A percentile compares a stretch with the other conserved stretches of the same genome.
These are phyloP conservation scores for Lophiotrema nucula DNA, from an alignment of 495 filamentous ascomycete species.

Conservation along the genomic window DNA sequence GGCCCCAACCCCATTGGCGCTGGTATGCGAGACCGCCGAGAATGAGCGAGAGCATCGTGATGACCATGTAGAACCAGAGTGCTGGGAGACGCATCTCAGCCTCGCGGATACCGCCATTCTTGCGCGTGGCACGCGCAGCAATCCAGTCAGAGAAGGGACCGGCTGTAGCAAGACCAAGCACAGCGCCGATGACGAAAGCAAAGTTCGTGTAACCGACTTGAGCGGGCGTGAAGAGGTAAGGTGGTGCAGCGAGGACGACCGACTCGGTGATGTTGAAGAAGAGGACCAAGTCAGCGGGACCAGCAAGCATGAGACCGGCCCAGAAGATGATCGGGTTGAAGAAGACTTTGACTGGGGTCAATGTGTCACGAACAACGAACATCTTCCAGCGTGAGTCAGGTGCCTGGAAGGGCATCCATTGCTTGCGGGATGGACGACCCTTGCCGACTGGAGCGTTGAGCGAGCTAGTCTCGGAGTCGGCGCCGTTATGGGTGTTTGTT, in stretches of 20 bases:
- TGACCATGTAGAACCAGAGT: conserved; percentile 52
- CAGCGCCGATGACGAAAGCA: conserved; percentile 50
- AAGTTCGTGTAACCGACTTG: conserved; percentile 46
- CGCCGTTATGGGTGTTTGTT: background rate
- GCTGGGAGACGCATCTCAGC: conserved; percentile 62
- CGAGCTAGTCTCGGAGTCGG: conserved; percentile 7
- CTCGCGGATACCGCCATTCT: conserved; percentile 58
- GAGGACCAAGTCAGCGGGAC: conserved; percentile 59
- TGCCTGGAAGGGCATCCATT: conserved; percentile 53
- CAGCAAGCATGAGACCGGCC: conserved; percentile 56
- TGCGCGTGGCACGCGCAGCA: conserved; percentile 54
- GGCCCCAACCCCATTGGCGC: conserved; percentile 55
- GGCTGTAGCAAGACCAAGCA: conserved; percentile 54
- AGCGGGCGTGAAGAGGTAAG: conserved; percentile 53
- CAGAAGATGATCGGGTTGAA: conserved; percentile 62
- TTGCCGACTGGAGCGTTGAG: conserved; percentile 40
- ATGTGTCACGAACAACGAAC: conserved; percentile 44
- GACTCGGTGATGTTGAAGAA: conserved; percentile 62
- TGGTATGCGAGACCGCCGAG: conserved; percentile 59
- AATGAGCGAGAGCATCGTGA: conserved; percentile 55
- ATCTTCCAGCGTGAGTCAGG: conserved; percentile 42
- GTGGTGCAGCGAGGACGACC: conserved; percentile 56
- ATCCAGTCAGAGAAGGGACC: conserved; percentile 57
- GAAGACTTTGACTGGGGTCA: conserved; percentile 54
- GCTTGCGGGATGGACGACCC: conserved; percentile 52